Percentiles rank a stretch among this genome's conserved stretches.
phyloP scores from a whole-genome alignment of 2,329 filamentous ascomycete genomes.

The Leptographium galeiforme region DNA sequence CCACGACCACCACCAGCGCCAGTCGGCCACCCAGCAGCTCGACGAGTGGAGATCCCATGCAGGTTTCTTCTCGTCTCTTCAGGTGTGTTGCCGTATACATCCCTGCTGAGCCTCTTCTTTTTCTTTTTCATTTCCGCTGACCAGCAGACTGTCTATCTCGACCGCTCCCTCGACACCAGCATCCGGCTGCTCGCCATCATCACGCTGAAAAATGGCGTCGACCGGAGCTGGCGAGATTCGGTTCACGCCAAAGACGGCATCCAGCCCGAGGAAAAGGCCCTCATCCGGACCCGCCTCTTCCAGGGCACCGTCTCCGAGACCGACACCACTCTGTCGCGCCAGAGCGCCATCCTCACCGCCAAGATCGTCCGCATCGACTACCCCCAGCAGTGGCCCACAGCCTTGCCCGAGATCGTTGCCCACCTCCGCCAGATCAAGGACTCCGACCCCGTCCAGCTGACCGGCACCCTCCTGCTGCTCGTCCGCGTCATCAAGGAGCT shows the following conservation, averaged over 20 bases:
- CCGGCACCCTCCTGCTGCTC: constrained; percentile 61
- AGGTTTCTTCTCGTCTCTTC: constrained; percentile 55
- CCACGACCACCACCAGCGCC: constrained; percentile 46
- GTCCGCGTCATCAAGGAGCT: constrained; percentile 86
- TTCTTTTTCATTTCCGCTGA: no score
- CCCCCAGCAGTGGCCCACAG: constrained; percentile 67
- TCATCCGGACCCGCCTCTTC: constrained; percentile 63
- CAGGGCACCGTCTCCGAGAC: constrained; percentile 66
- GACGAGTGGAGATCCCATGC: constrained; percentile 54
- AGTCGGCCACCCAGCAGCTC: constrained; percentile 58
- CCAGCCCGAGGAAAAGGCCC: constrained; percentile 59
- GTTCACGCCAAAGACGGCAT: constrained; percentile 45
- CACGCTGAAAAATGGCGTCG: constrained; percentile 91
- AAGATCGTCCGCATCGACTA: constrained; percentile 87
- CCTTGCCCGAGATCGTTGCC: constrained; percentile 45
- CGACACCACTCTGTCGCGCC: constrained; percentile 62
- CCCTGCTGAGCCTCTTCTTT: no score
- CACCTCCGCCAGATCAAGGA: constrained; percentile 47
- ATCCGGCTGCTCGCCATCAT: constrained; percentile 84
- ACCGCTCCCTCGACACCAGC: constrained; percentile 61
- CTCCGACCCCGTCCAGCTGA: constrained; percentile 51
- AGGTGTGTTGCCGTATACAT: constrained; percentile 40
- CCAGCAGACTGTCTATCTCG: constrained; percentile 66
- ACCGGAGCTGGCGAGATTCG: constrained; percentile 78
- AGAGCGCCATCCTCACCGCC: constrained; percentile 76